A percentile compares a stretch with the other conserved stretches of the same genome.
Conservation (phyloP, 345 rosid genomes). For the Viola odorata region DNA sequence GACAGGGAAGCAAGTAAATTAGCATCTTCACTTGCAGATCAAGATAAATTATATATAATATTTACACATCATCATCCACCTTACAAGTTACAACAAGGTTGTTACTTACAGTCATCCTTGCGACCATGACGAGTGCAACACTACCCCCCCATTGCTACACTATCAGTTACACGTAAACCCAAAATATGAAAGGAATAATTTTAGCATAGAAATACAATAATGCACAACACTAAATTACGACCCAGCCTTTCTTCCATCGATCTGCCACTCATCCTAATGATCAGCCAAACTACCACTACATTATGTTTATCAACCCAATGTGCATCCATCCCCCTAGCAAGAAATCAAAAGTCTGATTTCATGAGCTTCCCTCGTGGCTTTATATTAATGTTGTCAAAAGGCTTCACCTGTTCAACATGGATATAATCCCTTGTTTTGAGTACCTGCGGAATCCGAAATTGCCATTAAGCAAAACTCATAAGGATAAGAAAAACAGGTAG, state of each 20-base stretch:
- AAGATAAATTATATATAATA: conserved; percentile 8
- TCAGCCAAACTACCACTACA: conserved; percentile 18
- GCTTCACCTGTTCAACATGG: conserved; percentile 76
- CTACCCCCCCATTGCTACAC: conserved; percentile 17
- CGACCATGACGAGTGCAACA: conserved; percentile 9
- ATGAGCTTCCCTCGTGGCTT: conserved; percentile 72
- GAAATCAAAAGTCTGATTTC: conserved; percentile 71
- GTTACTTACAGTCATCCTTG: conserved; percentile 24
- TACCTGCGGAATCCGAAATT: conserved; percentile 41
- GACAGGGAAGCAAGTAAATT: conserved; percentile 21
- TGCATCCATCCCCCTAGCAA: conserved; percentile 12
- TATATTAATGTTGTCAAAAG: conserved; percentile 58
- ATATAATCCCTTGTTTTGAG: conserved; percentile 88
- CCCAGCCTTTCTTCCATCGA: background rate
- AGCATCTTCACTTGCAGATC: conserved; percentile 27
- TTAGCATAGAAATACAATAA: background rate
- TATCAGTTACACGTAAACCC: conserved; percentile 28
- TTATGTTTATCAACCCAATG: conserved; percentile 13
- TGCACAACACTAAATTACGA: background rate
- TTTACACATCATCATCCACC: conserved; percentile 18
- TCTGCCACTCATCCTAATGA: too few species aligned
- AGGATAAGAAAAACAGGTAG: too few species aligned
- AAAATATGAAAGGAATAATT: background rate
- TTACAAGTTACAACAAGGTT: conserved; percentile 9
- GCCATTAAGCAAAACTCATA: background rate